Evolutionary conservation across 2,329 filamentous ascomycete genomes (phyloP).

Genomic region (Colletotrichum ledebouriae): DNA sequence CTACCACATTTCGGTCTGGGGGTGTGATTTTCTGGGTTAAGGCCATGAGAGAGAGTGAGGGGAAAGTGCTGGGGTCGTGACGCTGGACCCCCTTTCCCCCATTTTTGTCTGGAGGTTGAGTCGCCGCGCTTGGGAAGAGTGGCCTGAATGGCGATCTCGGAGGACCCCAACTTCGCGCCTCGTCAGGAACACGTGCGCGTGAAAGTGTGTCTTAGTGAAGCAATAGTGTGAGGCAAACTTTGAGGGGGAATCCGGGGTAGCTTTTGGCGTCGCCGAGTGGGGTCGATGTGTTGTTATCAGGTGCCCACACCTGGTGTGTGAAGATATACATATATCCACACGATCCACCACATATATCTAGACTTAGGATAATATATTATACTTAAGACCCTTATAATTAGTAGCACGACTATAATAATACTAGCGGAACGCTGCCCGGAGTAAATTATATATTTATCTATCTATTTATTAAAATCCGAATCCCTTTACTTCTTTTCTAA

Average conservation of each 20-base stretch:
- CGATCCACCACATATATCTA: no score
- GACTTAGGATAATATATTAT: no score
- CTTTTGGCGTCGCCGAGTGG: slow-evolving; percentile 30
- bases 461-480: no score
- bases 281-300: neutral
- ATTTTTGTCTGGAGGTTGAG: slow-evolving; percentile 10
- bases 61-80: slow-evolving; percentile 10
- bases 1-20: slow-evolving; percentile 1
- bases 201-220: neutral
- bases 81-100: neutral
- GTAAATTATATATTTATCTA: no score
- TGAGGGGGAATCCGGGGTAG: slow-evolving; percentile 37
- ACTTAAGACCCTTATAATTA: no score
- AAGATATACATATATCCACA: no score
- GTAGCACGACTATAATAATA: no score
- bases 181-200: neutral
- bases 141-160: slow-evolving; percentile 14
- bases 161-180: neutral
- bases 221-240: neutral
- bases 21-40: slow-evolving; percentile 22
- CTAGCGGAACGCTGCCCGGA: no score
- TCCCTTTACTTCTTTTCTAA: no score
- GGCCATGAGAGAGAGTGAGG: neutral
- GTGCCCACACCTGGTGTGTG: no score
- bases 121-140: slow-evolving; percentile 6